phyloP scores from a whole-genome alignment of 2,329 filamentous ascomycete species.

The Geosmithia putterillii region DNA sequence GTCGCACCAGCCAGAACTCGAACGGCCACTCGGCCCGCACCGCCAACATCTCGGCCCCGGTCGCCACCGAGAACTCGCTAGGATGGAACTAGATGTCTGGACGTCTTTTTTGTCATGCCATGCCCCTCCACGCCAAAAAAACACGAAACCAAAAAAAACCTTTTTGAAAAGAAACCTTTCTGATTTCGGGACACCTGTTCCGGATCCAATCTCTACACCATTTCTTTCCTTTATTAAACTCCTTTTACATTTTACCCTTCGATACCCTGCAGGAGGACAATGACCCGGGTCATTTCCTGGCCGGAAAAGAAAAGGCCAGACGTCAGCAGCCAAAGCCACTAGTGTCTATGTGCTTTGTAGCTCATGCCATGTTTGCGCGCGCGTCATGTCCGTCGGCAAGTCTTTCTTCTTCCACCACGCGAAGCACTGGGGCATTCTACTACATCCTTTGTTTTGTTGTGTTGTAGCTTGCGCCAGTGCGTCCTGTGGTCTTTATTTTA shows the following conservation, averaged over 20 bases:
- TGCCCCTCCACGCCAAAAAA: too few relatives aligned
- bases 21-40: slow-evolving; percentile 42
- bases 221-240: background rate
- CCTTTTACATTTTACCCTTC: slow-evolving; percentile 2
- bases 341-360: too few relatives aligned
- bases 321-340: too few relatives aligned
- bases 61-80: slow-evolving; percentile 87
- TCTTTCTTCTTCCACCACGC: too few relatives aligned
- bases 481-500: background rate
- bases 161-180: too few relatives aligned
- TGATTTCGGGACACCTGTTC: background rate
- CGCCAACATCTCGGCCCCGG: slow-evolving; percentile 71
- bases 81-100: slow-evolving; percentile 67
- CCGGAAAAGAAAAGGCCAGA: too few relatives aligned
- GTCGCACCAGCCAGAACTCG: slow-evolving; percentile 52
- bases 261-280: slow-evolving; percentile 4
- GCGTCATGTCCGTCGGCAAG: too few relatives aligned
- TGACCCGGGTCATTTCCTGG: too few relatives aligned
- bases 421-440: too few relatives aligned
- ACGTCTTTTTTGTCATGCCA: background rate
- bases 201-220: slow-evolving; percentile 2
- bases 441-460: too few relatives aligned
- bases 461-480: background rate
- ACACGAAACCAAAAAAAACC: too few relatives aligned
- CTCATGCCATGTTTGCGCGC: too few relatives aligned